Evolutionary conservation across 179 eudicot genomes (phyloP), one percentile per base, ranked within the genome.

Genomic region (Corrigiola litoralis): DNA sequence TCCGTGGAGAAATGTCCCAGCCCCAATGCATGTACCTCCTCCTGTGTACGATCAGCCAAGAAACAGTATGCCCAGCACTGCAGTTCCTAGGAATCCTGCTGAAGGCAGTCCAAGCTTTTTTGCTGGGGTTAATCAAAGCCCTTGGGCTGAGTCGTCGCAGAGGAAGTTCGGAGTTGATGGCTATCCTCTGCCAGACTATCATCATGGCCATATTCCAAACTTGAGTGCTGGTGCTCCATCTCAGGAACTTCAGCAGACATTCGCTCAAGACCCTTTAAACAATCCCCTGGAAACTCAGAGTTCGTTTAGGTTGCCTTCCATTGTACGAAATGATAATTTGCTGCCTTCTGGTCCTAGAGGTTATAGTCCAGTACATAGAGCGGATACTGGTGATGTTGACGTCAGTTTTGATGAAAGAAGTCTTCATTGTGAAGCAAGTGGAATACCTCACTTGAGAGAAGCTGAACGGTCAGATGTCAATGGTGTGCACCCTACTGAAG

Each of bases 101-200:
- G 96, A 88, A 49, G 74, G 72, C 40, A 83, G 81, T 76, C 90
- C 94, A 12, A 77, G 88, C 64, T 63, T 83, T 36, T 62, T 56
- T 33, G 49, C 76, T 54, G 97, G 94, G 54, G 63, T 61, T 67
- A 91, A 82, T 80, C 90, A 82, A 70, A 84, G 70, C 73, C 78
- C 82, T 67, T 83, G 82, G 87, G 76, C 65, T 47, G 97, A 90
- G 16, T 68, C 89, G 20, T 73, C 92, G 16, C 80, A 80, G 27
- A 82, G 74, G 71, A 68, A 64, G 76, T 50, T 63, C 34, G 92
- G 68, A 50, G 54, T 65, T 64, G 86, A 87, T 63, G 92, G 81
- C 49, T 46, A 81, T 57, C 37, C 70, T 46, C 18, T 66, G 47
- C 85, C 85, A 36, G 95, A 86, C 32, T 72, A 75, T 75, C 58